Conservation (phyloP, 2,329 filamentous ascomycete species). For the Talaromyces albobiverticillius region DNA sequence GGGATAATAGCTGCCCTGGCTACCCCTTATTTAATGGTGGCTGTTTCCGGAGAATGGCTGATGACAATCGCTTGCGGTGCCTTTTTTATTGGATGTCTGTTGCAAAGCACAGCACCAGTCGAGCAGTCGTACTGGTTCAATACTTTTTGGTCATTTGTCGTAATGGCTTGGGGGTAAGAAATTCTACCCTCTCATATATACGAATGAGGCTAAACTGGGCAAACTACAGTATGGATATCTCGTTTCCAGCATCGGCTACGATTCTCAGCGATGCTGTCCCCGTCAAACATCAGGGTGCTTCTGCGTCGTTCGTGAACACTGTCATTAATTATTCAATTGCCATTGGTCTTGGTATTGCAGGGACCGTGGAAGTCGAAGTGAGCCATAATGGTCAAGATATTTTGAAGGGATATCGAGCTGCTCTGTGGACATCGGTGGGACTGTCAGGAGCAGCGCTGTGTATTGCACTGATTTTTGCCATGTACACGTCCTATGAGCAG, state of each 20-base stretch:
- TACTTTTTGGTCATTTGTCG: conserved; percentile 21
- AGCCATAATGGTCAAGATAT: background rate
- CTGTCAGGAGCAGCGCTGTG: too few relatives aligned
- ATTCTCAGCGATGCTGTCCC: background rate
- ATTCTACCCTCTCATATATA: too few relatives aligned
- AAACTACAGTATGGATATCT: background rate
- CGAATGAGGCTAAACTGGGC: too few relatives aligned
- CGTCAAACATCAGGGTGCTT: background rate
- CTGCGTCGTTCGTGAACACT: background rate
- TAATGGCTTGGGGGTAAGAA: conserved; percentile 19
- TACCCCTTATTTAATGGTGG: conserved; percentile 24
- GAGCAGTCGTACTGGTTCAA: conserved; percentile 41
- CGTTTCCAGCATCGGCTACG: background rate
- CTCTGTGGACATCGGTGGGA: too few relatives aligned
- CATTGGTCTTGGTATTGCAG: background rate
- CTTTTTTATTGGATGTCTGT: conserved; percentile 29
- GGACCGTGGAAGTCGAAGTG: background rate
- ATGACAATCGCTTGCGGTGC: conserved; percentile 30
- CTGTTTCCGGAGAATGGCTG: conserved; percentile 20
- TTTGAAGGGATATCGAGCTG: background rate
- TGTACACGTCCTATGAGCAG: too few relatives aligned
- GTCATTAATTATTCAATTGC: background rate
- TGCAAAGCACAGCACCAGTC: conserved; percentile 36
- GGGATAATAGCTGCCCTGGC: conserved; percentile 31
- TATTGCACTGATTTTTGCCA: too few relatives aligned